phyloP scores from a whole-genome alignment of 495 filamentous ascomycete species.

The Xylaria curta region DNA sequence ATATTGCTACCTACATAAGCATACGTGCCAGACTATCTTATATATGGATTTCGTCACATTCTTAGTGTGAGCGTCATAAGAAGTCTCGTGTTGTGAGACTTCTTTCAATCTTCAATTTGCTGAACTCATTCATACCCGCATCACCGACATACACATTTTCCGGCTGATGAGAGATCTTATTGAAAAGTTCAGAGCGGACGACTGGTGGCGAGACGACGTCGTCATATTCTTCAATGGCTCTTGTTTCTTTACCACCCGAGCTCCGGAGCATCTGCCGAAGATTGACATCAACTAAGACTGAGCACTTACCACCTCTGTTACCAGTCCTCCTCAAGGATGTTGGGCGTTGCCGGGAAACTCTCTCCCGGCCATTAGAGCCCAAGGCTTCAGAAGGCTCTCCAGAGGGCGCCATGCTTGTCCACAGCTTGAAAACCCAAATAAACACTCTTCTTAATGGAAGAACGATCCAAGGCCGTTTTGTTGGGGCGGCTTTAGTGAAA shows the following conservation, averaged over 20 bases:
- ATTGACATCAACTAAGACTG: conserved; percentile 65
- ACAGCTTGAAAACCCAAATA: conserved; percentile 80
- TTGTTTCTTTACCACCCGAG: conserved; percentile 48
- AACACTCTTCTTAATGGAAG: conserved; percentile 76
- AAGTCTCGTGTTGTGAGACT: background rate
- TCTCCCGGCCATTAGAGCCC: conserved; percentile 57
- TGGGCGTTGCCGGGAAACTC: conserved; percentile 62
- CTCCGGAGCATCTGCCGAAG: conserved; percentile 71
- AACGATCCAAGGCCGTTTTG: conserved; percentile 73
- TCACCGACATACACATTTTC: too few relatives aligned
- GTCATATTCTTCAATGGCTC: conserved; percentile 29
- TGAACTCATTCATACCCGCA: too few relatives aligned
- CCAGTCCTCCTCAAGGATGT: conserved; percentile 67
- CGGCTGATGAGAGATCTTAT: too few relatives aligned
- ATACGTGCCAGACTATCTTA: background rate
- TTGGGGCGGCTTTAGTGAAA: conserved; percentile 78
- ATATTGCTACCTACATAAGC: background rate
- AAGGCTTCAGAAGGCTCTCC: conserved; percentile 61
- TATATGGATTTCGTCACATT: background rate
- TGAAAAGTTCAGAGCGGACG: too few relatives aligned
- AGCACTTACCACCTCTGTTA: conserved; percentile 68
- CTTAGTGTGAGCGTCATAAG: background rate
- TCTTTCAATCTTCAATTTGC: too few relatives aligned
- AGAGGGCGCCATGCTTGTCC: conserved; percentile 68
- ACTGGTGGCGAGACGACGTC: too few relatives aligned